Percentiles rank a stretch among this genome's conserved stretches.
phyloP scores from a whole-genome alignment of 1,284 basidiomycete species.

The Puccinia brachypodii region DNA sequence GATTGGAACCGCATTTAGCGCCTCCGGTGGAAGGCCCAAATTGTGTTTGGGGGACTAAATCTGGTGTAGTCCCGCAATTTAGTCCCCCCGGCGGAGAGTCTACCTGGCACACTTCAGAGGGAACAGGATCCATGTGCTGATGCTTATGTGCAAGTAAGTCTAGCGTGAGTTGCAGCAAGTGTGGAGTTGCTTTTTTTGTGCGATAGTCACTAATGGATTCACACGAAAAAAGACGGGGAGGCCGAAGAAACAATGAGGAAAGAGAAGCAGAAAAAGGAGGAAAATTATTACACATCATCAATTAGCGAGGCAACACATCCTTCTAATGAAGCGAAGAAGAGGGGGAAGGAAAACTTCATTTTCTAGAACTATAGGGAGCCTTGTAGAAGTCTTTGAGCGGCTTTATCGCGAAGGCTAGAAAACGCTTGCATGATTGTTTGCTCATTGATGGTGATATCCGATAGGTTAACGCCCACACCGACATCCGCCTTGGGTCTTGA shows the following conservation, averaged over 20 bases:
- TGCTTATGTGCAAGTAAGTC: too few species aligned
- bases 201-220: too few species aligned
- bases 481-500: conserved; percentile 89
- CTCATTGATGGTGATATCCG: conserved; percentile 98
- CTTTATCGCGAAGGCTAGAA: conserved; percentile 53
- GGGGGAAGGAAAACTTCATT: not conserved
- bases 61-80: not conserved
- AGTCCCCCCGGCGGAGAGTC: not conserved
- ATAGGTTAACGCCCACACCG: conserved; percentile 57
- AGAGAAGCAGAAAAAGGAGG: too few species aligned
- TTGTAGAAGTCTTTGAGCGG: conserved; percentile 55
- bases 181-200: too few species aligned
- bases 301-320: too few species aligned
- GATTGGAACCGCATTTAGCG: not conserved
- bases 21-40: not conserved
- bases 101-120: too few species aligned
- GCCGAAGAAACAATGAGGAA: too few species aligned
- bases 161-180: too few species aligned
- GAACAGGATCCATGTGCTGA: too few species aligned
- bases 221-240: too few species aligned
- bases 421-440: conserved; percentile 57
- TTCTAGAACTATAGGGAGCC: conserved; percentile 44
- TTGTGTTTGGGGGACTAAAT: not conserved
- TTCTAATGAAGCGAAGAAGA: too few species aligned
- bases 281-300: too few species aligned